phyloP scores from a whole-genome alignment of 164 flowering plant species.

The Pachysandra terminalis region DNA sequence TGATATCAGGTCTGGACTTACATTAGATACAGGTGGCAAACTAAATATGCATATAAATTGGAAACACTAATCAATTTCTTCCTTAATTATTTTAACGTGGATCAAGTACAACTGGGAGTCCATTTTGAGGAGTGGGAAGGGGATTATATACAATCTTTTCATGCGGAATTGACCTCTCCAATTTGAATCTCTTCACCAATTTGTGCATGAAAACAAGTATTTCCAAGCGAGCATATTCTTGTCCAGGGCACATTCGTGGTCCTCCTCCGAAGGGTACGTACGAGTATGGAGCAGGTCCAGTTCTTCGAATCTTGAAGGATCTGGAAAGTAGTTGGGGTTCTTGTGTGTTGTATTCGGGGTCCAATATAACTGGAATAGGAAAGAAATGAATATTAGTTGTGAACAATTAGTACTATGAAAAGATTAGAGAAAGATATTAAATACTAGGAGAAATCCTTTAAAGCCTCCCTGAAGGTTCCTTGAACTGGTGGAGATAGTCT shows the following conservation, averaged over 20 bases:
- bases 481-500: slow-evolving; percentile 14
- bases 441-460: slow-evolving; percentile 10
- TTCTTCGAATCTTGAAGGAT: slow-evolving; percentile 17
- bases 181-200: slow-evolving; percentile 10
- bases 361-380: slow-evolving; percentile 7
- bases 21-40: no score
- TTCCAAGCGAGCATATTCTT: slow-evolving; percentile 13
- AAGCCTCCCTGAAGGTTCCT: slow-evolving; percentile 17
- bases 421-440: no score
- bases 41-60: no score
- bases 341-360: slow-evolving; percentile 8
- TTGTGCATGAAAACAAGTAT: slow-evolving; percentile 18
- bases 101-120: no score
- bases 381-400: no score
- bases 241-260: slow-evolving; percentile 19
- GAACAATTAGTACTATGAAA: no score
- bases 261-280: slow-evolving; percentile 21
- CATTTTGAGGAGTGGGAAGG: no score
- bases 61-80: no score
- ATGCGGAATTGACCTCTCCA: slow-evolving; percentile 13
- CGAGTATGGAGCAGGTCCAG: slow-evolving; percentile 4
- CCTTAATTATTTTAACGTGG: no score
- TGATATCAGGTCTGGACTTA: no score
- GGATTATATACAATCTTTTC: neutral
- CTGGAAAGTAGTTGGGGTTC: slow-evolving; percentile 8